Base-by-base conservation (phyloP, 2,329 filamentous ascomycete genomes). In the Leptodontidium sp. region DNA sequence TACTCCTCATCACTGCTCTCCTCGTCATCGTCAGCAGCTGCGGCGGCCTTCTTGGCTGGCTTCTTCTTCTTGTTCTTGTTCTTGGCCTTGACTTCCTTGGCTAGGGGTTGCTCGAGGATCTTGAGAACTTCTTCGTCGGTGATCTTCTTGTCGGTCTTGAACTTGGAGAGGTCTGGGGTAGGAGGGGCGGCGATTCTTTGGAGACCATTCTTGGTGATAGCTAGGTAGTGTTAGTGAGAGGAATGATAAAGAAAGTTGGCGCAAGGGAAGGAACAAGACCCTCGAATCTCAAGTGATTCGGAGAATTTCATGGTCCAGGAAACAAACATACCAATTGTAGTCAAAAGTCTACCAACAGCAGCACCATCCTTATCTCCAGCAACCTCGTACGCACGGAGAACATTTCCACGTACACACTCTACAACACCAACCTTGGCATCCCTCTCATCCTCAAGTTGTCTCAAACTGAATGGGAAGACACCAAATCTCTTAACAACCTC, bases 401-500 rank as follows among this genome's bases (percentile, higher is more conserved):
- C 93, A 78, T 94, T 94, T 77, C 91, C 90, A 77, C 96, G 92
- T 67, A 98, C 95, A 82, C 95, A 98, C 84, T 99, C 96, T 68
- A 98, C 92, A 68, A 98, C 92, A 78, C 96, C 96, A 83, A 96
- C 91, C 91, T 98, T 92, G 69, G 93, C 96, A 74, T 94, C 90
- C 79, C 95, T 91, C 88, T 99, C 96, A 78, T 98, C 95, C 72
- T 98, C 95, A 71, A 99, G 88, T 85, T 99, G 96, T 79, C 96
- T 89, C 85, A 98, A 87, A 83, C 93, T 97, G 89, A 99, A 99
- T 76, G 96, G 96, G 87, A 99, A 99, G 71, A 89, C 93, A 74
- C 95, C 94, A 79, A 98, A 99, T 85, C 95, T 98, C 90, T 95
- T 97, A 81, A 97, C 91, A 70, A 97, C 91, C 84, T 98, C 96